Evolutionary conservation across 345 rosid genomes (phyloP).

Genomic region (Melaleuca alternifolia): DNA sequence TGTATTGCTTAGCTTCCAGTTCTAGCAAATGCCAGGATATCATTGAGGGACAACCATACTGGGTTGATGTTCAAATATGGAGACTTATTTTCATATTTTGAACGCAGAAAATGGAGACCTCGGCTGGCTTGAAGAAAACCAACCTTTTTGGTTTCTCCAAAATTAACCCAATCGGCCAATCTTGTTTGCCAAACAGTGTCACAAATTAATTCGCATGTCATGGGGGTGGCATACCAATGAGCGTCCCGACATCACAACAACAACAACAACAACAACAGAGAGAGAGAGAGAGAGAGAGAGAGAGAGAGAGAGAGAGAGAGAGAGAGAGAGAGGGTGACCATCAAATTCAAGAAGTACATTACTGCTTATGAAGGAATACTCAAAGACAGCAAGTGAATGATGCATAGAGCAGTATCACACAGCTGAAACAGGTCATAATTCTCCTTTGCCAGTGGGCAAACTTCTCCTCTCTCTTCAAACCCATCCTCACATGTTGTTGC

Average conservation of each 20-base stretch:
- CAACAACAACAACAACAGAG: neutral
- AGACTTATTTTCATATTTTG: neutral
- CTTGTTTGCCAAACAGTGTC: neutral
- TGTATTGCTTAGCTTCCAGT: neutral
- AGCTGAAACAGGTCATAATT: conserved; percentile 38
- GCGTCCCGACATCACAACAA: neutral
- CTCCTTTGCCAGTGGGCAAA: conserved; percentile 32
- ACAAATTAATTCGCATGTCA: neutral
- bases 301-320: neutral
- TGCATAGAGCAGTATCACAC: conserved; percentile 39
- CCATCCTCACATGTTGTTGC: conserved; percentile 47
- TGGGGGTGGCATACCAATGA: neutral
- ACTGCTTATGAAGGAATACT: neutral
- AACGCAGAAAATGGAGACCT: neutral
- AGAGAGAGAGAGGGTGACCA: neutral
- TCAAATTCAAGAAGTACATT: neutral
- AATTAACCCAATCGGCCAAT: neutral
- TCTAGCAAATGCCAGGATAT: neutral
- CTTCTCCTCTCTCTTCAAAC: conserved; percentile 25
- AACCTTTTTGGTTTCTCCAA: neutral
- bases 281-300: neutral
- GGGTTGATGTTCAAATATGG: neutral
- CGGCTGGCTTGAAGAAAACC: neutral
- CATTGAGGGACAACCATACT: neutral
- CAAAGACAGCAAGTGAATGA: conserved; percentile 2